These are phyloP conservation scores for Podospora anserina DNA, from an alignment of 495 filamentous ascomycete genomes.

Conservation along the genomic window DNA sequence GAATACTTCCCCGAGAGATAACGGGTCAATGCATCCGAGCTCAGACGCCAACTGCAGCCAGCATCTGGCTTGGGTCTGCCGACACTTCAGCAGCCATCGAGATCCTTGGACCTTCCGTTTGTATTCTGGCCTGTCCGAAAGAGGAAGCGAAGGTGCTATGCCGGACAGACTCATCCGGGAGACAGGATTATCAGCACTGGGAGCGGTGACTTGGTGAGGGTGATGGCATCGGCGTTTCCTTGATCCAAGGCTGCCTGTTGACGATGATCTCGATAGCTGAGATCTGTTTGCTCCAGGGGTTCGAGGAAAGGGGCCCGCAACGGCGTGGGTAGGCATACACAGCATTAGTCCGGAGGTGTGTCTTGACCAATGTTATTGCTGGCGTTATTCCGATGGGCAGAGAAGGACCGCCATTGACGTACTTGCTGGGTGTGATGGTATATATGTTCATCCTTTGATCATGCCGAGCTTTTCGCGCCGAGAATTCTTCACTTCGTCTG, in stretches of 20 bases:
- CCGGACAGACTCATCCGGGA: neutral
- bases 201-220: neutral
- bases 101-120: neutral
- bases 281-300: slow-evolving; percentile 4
- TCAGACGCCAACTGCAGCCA: neutral
- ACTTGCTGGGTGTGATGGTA: slow-evolving; percentile 3
- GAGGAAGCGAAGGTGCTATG: neutral
- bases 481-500: neutral
- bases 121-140: neutral
- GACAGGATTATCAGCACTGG: neutral
- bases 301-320: neutral
- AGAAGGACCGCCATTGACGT: neutral
- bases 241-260: neutral
- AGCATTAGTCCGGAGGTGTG: slow-evolving; percentile 8
- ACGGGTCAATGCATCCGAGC: slow-evolving; percentile 8
- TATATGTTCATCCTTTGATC: slow-evolving; percentile 17
- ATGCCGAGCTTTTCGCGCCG: slow-evolving; percentile 1
- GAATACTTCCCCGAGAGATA: neutral
- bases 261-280: slow-evolving; percentile 5
- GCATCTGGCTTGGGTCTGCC: neutral
- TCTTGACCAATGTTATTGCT: slow-evolving; percentile 8
- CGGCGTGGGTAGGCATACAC: slow-evolving; percentile 3
- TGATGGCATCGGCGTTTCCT: slow-evolving; percentile 1
- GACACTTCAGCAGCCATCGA: neutral
- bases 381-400: neutral